Percentiles rank a stretch among this genome's conserved stretches.
Conservation (phyloP, 1,284 basidiomycete species). For the Ustilago trichophora region DNA sequence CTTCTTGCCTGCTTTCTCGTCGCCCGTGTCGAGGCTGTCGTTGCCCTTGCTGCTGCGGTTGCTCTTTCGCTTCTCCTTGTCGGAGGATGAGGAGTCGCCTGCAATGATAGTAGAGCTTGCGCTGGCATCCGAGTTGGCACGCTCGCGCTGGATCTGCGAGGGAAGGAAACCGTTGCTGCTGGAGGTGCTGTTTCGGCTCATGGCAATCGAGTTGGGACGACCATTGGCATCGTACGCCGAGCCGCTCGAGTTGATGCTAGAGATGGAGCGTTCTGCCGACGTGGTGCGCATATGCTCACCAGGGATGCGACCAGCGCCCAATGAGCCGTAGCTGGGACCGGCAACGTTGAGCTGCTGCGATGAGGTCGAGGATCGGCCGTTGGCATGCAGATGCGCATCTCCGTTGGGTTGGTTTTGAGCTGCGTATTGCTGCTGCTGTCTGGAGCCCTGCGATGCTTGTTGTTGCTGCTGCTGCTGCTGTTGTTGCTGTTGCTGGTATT, state of each 20-base stretch:
- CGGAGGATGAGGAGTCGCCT: conserved; percentile 28
- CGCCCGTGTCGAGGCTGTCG: conserved; percentile 39
- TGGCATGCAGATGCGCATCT: conserved; percentile 14
- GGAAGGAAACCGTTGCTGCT: conserved; percentile 52
- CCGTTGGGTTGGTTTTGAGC: conserved; percentile 4
- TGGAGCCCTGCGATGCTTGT: conserved; percentile 4
- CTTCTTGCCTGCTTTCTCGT: conserved; percentile 60
- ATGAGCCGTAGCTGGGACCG: too few relatives aligned
- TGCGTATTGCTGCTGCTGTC: conserved; percentile 44
- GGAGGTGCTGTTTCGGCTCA: conserved; percentile 40
- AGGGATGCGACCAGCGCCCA: conserved; percentile 8
- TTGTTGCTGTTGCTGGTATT: conserved; percentile 60
- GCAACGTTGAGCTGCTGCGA: conserved; percentile 16
- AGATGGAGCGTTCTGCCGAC: conserved; percentile 47
- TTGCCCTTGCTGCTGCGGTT: conserved; percentile 47
- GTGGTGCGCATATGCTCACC: conserved; percentile 37
- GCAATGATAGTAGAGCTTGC: conserved; percentile 30
- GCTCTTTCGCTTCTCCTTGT: conserved; percentile 47
- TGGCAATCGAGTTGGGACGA: conserved; percentile 21
- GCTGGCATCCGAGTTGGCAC: conserved; percentile 52
- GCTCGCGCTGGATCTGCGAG: conserved; percentile 55
- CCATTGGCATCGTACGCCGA: conserved; percentile 16
- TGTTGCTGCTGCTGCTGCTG: conserved; percentile 40
- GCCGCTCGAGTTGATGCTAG: conserved; percentile 35
- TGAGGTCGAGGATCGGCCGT: conserved; percentile 23